Base-by-base conservation (phyloP, 306 rosid genomes). In the Abrus precatorius region DNA sequence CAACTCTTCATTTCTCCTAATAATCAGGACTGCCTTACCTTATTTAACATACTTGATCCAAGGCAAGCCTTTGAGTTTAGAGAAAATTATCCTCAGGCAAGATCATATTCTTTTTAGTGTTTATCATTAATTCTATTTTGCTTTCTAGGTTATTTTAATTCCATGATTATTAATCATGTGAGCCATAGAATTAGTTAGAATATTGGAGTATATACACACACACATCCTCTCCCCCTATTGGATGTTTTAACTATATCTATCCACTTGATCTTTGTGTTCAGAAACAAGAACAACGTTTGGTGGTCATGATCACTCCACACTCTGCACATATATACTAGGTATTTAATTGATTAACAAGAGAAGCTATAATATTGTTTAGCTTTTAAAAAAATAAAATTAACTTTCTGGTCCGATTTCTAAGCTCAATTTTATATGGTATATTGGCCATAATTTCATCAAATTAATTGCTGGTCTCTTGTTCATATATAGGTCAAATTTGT, bases 21-120 rank as follows among this genome's bases (percentile, higher is more conserved):
- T 76, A 32, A 67, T 30, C 80, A 70, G 66, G 83, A 88, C 79
- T 72, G 45, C 33, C 77, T 44, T 52, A 53, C 78, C 74, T 86
- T 84, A 29, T 79, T 85, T 30, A 72, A 75, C 44, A 6, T 65
- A 3, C 56, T 61, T 72, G 84, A 87, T 88, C 91, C 76, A 55
- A 77, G 63, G 28, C 79, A 82, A 78, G 52, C 75, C 70, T 43
- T 32, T 2, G 78, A 74, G 45, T 72, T 86, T 4, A 85, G 12
- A 9, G 62, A 55, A 30, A 44, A 44, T 61, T 48, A 84, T 83
- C 87, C 78, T 44, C 92, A 84, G 93, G 98, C 77, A 89, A 91
- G 81, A 74, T 45, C 44, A 77, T 80, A 50, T 52, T 74, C n/a
- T 7, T 20, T 40, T 50, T 3, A 41, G 6, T 34, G 1, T 34